Conservation (phyloP, 2,329 filamentous ascomycete genomes). For the Nothomitra cinnamomea region DNA sequence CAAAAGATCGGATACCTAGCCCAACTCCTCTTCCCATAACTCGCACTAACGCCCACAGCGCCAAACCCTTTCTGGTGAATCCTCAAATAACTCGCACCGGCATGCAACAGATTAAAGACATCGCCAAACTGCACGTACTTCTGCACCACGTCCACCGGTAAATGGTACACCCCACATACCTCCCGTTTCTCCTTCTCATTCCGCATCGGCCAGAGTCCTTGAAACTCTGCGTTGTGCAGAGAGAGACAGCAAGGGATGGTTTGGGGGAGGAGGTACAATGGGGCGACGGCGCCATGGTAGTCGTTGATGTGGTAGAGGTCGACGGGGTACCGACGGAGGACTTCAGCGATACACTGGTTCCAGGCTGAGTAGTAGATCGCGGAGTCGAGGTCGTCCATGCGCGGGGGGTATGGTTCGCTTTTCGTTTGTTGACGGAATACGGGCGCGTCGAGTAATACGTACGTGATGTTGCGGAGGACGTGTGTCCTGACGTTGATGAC, state of each 20-base stretch:
- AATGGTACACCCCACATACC: slow-evolving; percentile 47
- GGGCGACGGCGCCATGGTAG: slow-evolving; percentile 45
- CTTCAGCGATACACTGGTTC: slow-evolving; percentile 51
- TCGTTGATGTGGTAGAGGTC: slow-evolving; percentile 52
- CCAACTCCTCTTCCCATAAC: slow-evolving; percentile 49
- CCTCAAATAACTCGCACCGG: slow-evolving; percentile 45
- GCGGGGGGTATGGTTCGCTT: slow-evolving; percentile 45
- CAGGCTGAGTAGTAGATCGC: slow-evolving; percentile 54
- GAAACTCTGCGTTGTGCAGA: slow-evolving; percentile 53
- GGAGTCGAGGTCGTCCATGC: slow-evolving; percentile 52
- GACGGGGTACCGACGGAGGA: slow-evolving; percentile 43
- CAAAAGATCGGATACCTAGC: slow-evolving; percentile 54
- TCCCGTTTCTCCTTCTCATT: slow-evolving; percentile 38
- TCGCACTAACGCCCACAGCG: slow-evolving; percentile 49
- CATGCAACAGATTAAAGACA: slow-evolving; percentile 51
- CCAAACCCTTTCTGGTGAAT: slow-evolving; percentile 51
- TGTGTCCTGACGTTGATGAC: slow-evolving; percentile 49
- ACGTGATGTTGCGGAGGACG: slow-evolving; percentile 46
- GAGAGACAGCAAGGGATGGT: slow-evolving; percentile 45
- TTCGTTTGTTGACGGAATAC: slow-evolving; percentile 48
- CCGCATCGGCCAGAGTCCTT: slow-evolving; percentile 51
- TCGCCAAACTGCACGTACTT: slow-evolving; percentile 51
- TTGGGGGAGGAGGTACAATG: slow-evolving; percentile 45
- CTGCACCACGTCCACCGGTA: slow-evolving; percentile 37
- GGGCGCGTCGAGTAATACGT: slow-evolving; percentile 48